phyloP scores from a whole-genome alignment of 192 early-diverging fungal genomes.

The Entomortierella lignicola region DNA sequence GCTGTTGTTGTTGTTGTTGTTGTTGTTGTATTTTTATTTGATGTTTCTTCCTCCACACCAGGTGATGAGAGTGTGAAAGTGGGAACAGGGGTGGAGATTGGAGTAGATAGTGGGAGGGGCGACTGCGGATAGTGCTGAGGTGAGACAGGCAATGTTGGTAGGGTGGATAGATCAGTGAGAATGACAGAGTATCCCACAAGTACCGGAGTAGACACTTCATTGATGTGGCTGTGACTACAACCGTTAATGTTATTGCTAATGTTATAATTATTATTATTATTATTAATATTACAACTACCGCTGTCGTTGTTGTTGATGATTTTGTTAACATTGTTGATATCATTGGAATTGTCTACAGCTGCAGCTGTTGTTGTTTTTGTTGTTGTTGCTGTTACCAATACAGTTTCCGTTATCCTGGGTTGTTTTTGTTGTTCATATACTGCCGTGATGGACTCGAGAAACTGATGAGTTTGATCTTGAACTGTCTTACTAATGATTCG shows the following conservation, averaged over 20 bases:
- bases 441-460: conserved; percentile 41
- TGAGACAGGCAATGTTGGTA: conserved; percentile 3
- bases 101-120: neutral
- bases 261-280: neutral
- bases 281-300: neutral
- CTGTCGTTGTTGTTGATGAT: neutral
- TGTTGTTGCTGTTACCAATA: neutral
- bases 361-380: conserved; percentile 4
- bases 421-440: conserved; percentile 9
- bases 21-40: neutral
- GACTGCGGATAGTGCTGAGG: conserved; percentile 4
- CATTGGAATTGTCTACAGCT: neutral
- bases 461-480: conserved; percentile 12
- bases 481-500: conserved; percentile 22
- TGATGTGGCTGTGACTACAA: conserved; percentile 6
- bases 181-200: conserved; percentile 34
- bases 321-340: neutral
- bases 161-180: conserved; percentile 34
- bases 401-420: no score
- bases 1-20: conserved; percentile 1
- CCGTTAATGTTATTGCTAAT: neutral
- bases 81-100: neutral
- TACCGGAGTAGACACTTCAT: conserved; percentile 1
- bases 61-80: neutral
- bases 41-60: no score